Evolutionary conservation across 768 basidiomycete species (phyloP).

Genomic region (Lyophyllum semitale): DNA sequence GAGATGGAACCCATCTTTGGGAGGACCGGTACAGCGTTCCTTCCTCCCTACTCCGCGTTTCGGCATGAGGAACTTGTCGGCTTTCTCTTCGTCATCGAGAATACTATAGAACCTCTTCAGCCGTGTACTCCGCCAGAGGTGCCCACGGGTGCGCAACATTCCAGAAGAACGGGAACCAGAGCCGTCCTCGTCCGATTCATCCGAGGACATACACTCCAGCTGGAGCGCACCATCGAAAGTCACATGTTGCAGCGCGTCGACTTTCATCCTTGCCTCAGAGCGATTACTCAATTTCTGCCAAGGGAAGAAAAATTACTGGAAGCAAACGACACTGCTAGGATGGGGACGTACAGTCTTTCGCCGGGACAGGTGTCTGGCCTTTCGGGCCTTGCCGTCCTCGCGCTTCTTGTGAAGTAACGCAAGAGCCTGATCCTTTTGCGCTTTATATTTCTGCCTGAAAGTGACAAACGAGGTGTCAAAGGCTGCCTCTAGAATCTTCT

Average conservation of each 20-base stretch:
- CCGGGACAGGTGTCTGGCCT: conserved; percentile 58
- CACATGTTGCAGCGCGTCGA: conserved; percentile 56
- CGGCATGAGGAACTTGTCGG: conserved; percentile 46
- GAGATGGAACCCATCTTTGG: conserved; percentile 56
- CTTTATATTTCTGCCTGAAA: conserved; percentile 65
- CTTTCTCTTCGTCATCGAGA: conserved; percentile 59
- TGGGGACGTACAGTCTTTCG: conserved; percentile 57
- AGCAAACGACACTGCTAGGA: neutral
- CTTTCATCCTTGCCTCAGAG: conserved; percentile 55
- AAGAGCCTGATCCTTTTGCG: conserved; percentile 51
- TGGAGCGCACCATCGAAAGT: conserved; percentile 73
- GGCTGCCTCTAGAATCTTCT: conserved; percentile 57
- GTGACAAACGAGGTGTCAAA: conserved; percentile 77
- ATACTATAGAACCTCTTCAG: conserved; percentile 59
- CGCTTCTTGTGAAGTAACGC: conserved; percentile 48
- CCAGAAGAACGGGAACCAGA: conserved; percentile 30
- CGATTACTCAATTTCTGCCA: conserved; percentile 70
- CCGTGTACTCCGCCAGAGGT: conserved; percentile 68
- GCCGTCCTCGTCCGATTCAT: conserved; percentile 67
- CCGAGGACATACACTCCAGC: conserved; percentile 79
- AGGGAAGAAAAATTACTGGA: conserved; percentile 1
- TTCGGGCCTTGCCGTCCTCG: conserved; percentile 65
- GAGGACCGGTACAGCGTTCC: conserved; percentile 52
- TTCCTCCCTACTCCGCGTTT: conserved; percentile 61
- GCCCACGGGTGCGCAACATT: conserved; percentile 56